A percentile compares a stretch with the other conserved stretches of the same genome.
These are phyloP conservation scores for Choiromyces venosus DNA, from an alignment of 495 filamentous ascomycete genomes.

Conservation along the genomic window DNA sequence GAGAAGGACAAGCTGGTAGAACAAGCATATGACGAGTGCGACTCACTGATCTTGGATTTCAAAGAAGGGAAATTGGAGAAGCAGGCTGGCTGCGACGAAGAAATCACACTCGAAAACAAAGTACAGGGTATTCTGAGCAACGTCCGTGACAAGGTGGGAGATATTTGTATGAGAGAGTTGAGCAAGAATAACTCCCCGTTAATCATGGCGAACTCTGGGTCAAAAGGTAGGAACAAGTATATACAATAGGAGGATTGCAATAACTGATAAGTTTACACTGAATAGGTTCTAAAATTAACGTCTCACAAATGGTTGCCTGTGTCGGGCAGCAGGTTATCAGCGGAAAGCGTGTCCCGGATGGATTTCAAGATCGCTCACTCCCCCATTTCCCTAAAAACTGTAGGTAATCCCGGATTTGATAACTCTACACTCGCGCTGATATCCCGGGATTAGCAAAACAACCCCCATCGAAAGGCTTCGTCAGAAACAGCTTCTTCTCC, in stretches of 20 bases:
- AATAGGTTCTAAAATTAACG: constrained; percentile 83
- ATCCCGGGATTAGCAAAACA: constrained; percentile 52
- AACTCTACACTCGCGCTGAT: background rate
- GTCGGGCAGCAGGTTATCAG: constrained; percentile 98
- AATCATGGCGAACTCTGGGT: constrained; percentile 95
- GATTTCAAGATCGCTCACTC: constrained; percentile 89
- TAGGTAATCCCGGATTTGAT: background rate
- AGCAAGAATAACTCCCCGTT: constrained; percentile 88
- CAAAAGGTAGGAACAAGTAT: constrained; percentile 53
- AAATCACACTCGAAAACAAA: constrained; percentile 83
- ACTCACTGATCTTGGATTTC: constrained; percentile 76
- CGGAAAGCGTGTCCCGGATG: constrained; percentile 86
- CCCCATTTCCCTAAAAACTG: constrained; percentile 91
- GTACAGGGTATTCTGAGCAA: constrained; percentile 86
- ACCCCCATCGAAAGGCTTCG: constrained; percentile 92
- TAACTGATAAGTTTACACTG: background rate
- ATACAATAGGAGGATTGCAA: background rate
- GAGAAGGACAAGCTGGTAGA: constrained; percentile 71
- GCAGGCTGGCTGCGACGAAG: constrained; percentile 79
- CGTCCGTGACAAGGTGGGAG: constrained; percentile 83
- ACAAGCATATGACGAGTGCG: constrained; percentile 72
- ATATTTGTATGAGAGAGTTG: constrained; percentile 81
- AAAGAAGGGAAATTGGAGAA: constrained; percentile 72
- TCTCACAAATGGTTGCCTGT: constrained; percentile 96
- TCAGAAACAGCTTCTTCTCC: constrained; percentile 93